Conservation (phyloP, 2,329 filamentous ascomycete genomes). For the Aspergillus novofumigatus region DNA sequence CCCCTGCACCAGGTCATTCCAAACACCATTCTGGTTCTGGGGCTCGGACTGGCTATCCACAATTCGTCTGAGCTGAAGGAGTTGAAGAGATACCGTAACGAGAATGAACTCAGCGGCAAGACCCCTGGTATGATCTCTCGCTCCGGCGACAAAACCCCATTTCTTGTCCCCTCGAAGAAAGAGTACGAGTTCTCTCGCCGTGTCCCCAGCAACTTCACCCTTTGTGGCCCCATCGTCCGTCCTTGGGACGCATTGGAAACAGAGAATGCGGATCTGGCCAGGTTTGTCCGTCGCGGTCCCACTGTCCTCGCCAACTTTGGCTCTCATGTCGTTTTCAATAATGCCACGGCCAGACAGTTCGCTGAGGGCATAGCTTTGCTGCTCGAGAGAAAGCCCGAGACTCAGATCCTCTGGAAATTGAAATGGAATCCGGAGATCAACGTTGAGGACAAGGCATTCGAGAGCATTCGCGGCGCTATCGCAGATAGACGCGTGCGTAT, state of each 20-base stretch:
- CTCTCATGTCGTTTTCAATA: conserved; percentile 24
- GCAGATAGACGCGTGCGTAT: conserved; percentile 33
- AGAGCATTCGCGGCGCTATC: conserved; percentile 22
- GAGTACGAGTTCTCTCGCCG: conserved; percentile 34
- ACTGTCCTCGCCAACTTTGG: conserved; percentile 47
- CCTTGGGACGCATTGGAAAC: conserved; percentile 24
- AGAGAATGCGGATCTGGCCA: conserved; percentile 34
- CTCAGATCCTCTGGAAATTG: conserved; percentile 36
- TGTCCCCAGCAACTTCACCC: conserved; percentile 30
- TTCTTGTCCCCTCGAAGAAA: conserved; percentile 18
- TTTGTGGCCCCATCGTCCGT: conserved; percentile 44
- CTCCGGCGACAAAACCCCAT: neutral
- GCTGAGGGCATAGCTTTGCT: conserved; percentile 33
- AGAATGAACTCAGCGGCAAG: conserved; percentile 15
- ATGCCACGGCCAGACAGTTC: conserved; percentile 34
- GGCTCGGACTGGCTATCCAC: conserved; percentile 17
- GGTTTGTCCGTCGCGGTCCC: conserved; percentile 39
- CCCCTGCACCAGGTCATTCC: conserved; percentile 37
- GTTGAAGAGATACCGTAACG: conserved; percentile 22
- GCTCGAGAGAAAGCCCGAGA: conserved; percentile 24
- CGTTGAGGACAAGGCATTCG: conserved; percentile 8
- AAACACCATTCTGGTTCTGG: conserved; percentile 38
- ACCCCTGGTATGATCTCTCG: conserved; percentile 9
- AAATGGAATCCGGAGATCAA: neutral
- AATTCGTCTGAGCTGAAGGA: conserved; percentile 15